A percentile compares a stretch with the other conserved stretches of the same genome.
These are phyloP conservation scores for Perkinsus chesapeaki DNA, from an alignment of 169 alveolate genomes.

Conservation along the genomic window DNA sequence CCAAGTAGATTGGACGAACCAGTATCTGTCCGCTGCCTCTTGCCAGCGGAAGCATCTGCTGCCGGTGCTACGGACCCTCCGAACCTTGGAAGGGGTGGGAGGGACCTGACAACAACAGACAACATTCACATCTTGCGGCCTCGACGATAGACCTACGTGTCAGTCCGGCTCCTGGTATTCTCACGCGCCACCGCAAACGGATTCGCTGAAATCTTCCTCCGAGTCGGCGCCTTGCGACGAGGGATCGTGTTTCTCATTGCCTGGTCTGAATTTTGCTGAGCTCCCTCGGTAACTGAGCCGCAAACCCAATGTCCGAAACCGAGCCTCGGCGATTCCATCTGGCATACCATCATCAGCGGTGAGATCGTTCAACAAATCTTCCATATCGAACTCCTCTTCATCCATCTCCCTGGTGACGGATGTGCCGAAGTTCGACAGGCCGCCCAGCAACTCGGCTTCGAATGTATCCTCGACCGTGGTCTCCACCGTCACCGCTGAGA, in stretches of 20 bases:
- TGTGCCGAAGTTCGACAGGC: neutral
- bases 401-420: neutral
- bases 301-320: too few species aligned
- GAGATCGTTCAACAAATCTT: neutral
- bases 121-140: neutral
- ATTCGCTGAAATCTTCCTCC: neutral
- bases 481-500: neutral
- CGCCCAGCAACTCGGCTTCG: neutral
- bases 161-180: neutral
- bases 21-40: too few species aligned
- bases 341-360: neutral
- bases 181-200: neutral
- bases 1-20: neutral
- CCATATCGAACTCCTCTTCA: neutral
- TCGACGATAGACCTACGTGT: neutral
- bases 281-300: neutral
- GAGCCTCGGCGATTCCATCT: too few species aligned
- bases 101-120: neutral
- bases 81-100: too few species aligned
- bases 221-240: neutral
- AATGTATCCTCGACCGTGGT: neutral
- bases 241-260: neutral
- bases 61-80: too few species aligned
- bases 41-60: too few species aligned
- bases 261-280: neutral